Evolutionary conservation across 805 yeast genomes (phyloP), one percentile per base, ranked within the genome.

Genomic region (Ogataea paradorogensis): DNA sequence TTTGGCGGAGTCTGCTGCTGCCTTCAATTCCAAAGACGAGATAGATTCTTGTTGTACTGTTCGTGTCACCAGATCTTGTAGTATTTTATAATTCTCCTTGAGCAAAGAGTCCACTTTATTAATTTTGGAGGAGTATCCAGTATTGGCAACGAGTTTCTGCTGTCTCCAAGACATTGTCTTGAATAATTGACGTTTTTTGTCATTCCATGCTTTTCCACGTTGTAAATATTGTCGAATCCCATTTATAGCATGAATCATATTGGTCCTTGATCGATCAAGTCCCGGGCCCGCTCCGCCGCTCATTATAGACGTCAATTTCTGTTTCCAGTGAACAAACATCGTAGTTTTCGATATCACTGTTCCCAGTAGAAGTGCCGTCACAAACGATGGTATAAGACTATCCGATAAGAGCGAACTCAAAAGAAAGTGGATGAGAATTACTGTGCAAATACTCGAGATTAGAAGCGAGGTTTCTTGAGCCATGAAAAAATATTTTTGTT

Each of bases 101-200:
- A 80, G 68, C 9, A 71, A 63, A 1, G 48, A 44, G 42, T 83
- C 86, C 1, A 80, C 68, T 7, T 53, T 47, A 13, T 66, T 59
- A 35, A 85, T 58, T 48, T 84, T 79, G 15, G 66, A 61, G 21
- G 71, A 46, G 63, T 84, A 80, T 0, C 82, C 81, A 1, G 74
- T 67, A 16, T 70, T 61, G 9, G 65, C 67, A 16, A 79, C 78
- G 23, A 77, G 56, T 10, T 68, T 61, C 52, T 80, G 85, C 47
- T 81, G 87, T 38, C 74, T 62, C 67, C 74, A 68, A 4, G 73
- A 55, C 73, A 82, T 65, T 48, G 67, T 50, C 45, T 69, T 70
- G 56, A 67, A 71, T 27, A 71, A 53, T 15, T 61, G 57, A 21
- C 71, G 58, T 35, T 75, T 65, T 33, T 71, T 57, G 33, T 72